Conservation (phyloP, 2,329 filamentous ascomycete genomes). For the Penicillium olsonii region DNA sequence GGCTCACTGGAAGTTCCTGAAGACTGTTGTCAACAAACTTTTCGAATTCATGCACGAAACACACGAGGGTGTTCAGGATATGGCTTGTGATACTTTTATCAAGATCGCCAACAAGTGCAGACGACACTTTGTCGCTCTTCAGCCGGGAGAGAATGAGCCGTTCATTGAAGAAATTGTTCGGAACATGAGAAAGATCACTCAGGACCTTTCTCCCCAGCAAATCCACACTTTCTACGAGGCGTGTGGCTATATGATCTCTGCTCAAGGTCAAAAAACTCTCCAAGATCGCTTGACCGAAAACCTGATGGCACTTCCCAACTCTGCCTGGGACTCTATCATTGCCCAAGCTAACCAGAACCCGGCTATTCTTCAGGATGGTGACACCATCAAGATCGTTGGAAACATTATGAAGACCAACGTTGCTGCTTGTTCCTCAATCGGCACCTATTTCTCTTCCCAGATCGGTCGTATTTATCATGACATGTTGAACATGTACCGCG, state of each 20-base stretch:
- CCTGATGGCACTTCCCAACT: slow-evolving; percentile 89
- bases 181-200: slow-evolving; percentile 93
- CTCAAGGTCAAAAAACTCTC: slow-evolving; percentile 90
- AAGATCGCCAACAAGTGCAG: slow-evolving; percentile 99
- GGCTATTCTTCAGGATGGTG: slow-evolving; percentile 81
- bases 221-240: slow-evolving; percentile 99
- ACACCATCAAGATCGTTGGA: slow-evolving; percentile 97
- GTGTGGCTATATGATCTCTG: slow-evolving; percentile 98
- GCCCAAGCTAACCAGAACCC: slow-evolving; percentile 81
- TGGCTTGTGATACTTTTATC: slow-evolving; percentile 99
- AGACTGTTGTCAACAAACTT: slow-evolving; percentile 98
- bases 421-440: slow-evolving; percentile 94
- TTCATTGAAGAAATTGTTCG: slow-evolving; percentile 99
- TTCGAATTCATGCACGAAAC: slow-evolving; percentile 99
- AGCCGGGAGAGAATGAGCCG: slow-evolving; percentile 89
- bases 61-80: slow-evolving; percentile 98
- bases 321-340: slow-evolving; percentile 95
- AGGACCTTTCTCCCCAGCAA: slow-evolving; percentile 91
- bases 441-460: slow-evolving; percentile 96
- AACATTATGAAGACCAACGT: slow-evolving; percentile 99
- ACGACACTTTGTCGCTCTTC: slow-evolving; percentile 92
- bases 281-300: slow-evolving; percentile 91
- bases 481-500: slow-evolving; percentile 98
- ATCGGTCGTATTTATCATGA: slow-evolving; percentile 97
- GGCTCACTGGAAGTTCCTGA: slow-evolving; percentile 99